Conservation (phyloP, 805 yeast species). For the Cyberlindnera galapagoensis region DNA sequence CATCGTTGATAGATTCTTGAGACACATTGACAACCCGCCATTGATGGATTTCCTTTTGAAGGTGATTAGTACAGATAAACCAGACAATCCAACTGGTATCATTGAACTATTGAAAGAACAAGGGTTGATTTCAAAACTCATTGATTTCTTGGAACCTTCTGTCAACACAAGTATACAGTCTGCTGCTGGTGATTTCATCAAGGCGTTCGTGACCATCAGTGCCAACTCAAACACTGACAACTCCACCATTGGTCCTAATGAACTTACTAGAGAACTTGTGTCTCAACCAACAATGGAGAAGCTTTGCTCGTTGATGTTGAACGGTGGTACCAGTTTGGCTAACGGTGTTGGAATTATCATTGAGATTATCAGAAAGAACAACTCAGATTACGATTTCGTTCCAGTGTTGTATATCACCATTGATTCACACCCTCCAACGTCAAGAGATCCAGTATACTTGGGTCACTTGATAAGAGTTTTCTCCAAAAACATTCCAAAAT, state of each 20-base stretch:
- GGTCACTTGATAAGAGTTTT: slow-evolving; percentile 80
- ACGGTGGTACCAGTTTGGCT: slow-evolving; percentile 81
- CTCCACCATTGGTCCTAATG: slow-evolving; percentile 94
- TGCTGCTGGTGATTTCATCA: slow-evolving; percentile 92
- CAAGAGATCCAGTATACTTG: slow-evolving; percentile 87
- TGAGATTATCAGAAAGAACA: slow-evolving; percentile 90
- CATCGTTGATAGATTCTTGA: slow-evolving; percentile 74
- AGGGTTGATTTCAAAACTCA: slow-evolving; percentile 61
- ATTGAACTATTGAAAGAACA: slow-evolving; percentile 71
- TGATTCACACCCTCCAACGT: slow-evolving; percentile 87
- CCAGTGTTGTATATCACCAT: slow-evolving; percentile 78
- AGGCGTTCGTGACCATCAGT: slow-evolving; percentile 89
- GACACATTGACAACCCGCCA: slow-evolving; percentile 88
- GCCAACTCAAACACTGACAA: slow-evolving; percentile 88
- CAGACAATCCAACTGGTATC: slow-evolving; percentile 83
- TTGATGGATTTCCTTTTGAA: slow-evolving; percentile 88
- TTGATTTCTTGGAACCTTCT: slow-evolving; percentile 64
- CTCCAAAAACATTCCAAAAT: slow-evolving; percentile 64
- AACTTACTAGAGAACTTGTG: slow-evolving; percentile 83
- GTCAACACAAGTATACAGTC: slow-evolving; percentile 71
- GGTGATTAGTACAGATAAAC: slow-evolving; percentile 88
- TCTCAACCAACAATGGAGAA: slow-evolving; percentile 61
- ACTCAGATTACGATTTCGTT: slow-evolving; percentile 88
- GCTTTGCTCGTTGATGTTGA: slow-evolving; percentile 70
- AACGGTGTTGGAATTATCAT: slow-evolving; percentile 94